Evolutionary conservation across 2,329 filamentous ascomycete genomes (phyloP), one percentile per base, ranked within the genome.

Genomic region (Orbilia ellipsospora): DNA sequence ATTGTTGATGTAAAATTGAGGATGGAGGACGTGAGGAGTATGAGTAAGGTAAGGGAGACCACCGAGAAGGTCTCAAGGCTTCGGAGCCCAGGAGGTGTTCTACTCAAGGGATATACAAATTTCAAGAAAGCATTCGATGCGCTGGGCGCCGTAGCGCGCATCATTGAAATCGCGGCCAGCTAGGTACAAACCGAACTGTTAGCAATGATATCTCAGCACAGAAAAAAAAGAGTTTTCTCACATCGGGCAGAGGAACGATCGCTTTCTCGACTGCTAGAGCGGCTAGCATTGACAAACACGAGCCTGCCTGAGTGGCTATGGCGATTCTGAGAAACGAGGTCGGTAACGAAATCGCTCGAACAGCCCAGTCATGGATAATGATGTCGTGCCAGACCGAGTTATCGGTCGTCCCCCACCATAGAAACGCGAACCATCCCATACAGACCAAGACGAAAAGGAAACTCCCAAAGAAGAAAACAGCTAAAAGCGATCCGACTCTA

Each of bases 231-330:
- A 18, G 4, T 10, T 4, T 23, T 36, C 56, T 62, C 36, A 69
- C 65, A 40, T 69, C 23, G 13, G 56, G 48, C 10, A 69, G 48
- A 3, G 65, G 65, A 36, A 69, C 31, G 28, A 31, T 16, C 7
- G 52, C 44, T 20, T 62, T 69, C 40, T 69, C 65, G n/a, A 69
- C 23, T 13, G 65, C 57, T 2, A 69, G n/a, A 20, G 65, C 65
- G 4, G 65, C 65, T 20, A 69, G 56, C 65, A 69, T 69, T 8
- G 56, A 69, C 16, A 69, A 54, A 40, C 45, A 61, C 4, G 42
- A 15, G 16, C 56, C n/a, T 1, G 63, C 20, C 18, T 69, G 65
- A 4, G 48, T 12, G 1, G n/a, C 52, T 7, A 69, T 36, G 1
- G 65, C 65, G 12, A 62, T 69, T 20, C 65, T 45, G 23, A 69